A percentile compares a stretch with the other conserved stretches of the same genome.
Conservation (phyloP, 1,284 basidiomycete genomes). For the Abortiporus biennis region DNA sequence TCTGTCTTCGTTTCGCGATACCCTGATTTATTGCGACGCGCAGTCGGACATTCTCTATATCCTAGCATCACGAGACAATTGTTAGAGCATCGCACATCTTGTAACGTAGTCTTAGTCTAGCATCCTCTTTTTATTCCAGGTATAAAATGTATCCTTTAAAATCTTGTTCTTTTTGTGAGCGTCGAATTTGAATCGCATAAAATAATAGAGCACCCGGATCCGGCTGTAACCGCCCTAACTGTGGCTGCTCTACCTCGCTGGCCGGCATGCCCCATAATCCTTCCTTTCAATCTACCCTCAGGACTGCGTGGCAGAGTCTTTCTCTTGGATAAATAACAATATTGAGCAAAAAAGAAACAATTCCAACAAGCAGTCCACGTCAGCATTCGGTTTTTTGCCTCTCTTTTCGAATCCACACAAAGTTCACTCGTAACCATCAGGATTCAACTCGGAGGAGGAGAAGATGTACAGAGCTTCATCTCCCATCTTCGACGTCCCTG, state of each 20-base stretch:
- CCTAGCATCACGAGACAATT: conserved; percentile 58
- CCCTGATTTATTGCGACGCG: conserved; percentile 49
- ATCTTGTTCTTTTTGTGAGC: background rate
- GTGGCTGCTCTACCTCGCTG: background rate
- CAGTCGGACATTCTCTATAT: conserved; percentile 44
- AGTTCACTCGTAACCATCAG: background rate
- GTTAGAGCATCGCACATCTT: conserved; percentile 59
- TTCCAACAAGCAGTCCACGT: conserved; percentile 6
- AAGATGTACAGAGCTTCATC: conserved; percentile 43
- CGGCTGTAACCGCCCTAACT: conserved; percentile 4
- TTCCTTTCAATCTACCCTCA: conserved; percentile 1
- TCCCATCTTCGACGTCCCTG: conserved; percentile 55
- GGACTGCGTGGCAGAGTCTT: conserved; percentile 6
- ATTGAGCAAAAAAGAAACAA: background rate
- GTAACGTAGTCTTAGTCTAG: conserved; percentile 46
- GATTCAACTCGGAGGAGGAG: conserved; percentile 4
- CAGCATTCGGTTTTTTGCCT: conserved; percentile 4
- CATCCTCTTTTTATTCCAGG: conserved; percentile 21
- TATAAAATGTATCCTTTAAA: background rate
- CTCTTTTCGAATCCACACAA: conserved; percentile 1
- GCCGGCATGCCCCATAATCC: conserved; percentile 1
- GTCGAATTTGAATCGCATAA: background rate
- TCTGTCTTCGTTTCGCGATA: conserved; percentile 51
- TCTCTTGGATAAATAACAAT: conserved; percentile 1
- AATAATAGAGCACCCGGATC: too few relatives aligned